Evolutionary conservation across 495 filamentous ascomycete genomes (phyloP), one percentile per base, ranked within the genome.

Genomic region (Bacidia rubella): DNA sequence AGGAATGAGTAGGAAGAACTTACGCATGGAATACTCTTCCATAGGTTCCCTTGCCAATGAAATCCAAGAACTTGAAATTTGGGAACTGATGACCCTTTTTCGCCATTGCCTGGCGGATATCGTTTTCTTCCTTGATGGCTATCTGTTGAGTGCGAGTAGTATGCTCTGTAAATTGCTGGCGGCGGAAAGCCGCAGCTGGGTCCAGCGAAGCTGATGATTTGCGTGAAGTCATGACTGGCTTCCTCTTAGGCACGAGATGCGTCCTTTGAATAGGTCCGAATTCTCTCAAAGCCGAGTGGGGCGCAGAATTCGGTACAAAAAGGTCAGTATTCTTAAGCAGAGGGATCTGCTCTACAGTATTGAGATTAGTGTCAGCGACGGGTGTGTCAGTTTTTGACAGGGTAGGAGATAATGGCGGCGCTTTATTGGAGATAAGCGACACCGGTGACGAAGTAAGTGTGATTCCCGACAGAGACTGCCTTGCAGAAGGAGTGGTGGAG

Each of bases 31-130:
- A 98, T 9, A 98, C 92, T 32, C 90, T 81, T 17, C 92, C 93
- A 68, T 87, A 97, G 3, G 83, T 82, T n/a, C 92, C 92, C 66
- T 96, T 97, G 19, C 92, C 92, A 54, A 95, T 90, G 52, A 97
- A 69, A 65, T 97, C 90, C 35, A 84, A 73, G 39, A 98, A 86
- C 11, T 79, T 79, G 57, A 94, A 98, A 1, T 78, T 76, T 11
- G 74, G 74, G 2, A 66, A 50, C 27, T 50, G 20, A 7, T 21
- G 17, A 21, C 47, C 47, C 24, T 29, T 20, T 50, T 38, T 50
- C 4, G 9, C 26, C 47, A 50, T 35, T 11, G 20, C 20, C 27
- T 50, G 20, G 22, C 47, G 47, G 38, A 50, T 32, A 20, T 19
- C 26, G 25, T 50, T 32, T n/a, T 50, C 47, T 50, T 50, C 47